A percentile compares a stretch with the other conserved stretches of the same genome.
Evolutionary conservation across 2,329 filamentous ascomycete genomes (phyloP).

Genomic region (Fusarium abutilonis): DNA sequence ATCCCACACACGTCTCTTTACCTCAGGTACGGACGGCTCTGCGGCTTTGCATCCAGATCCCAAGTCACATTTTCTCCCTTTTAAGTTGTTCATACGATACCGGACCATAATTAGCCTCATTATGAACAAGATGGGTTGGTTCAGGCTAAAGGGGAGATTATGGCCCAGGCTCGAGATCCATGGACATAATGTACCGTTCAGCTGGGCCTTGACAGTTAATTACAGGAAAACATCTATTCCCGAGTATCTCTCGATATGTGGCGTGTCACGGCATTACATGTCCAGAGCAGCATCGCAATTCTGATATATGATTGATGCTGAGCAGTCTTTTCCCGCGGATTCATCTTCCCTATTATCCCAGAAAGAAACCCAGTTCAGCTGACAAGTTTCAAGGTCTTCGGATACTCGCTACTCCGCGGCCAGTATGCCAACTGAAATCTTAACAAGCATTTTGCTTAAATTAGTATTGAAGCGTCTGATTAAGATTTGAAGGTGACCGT

Average conservation of each 20-base stretch:
- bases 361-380: slow-evolving; percentile 11
- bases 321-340: slow-evolving; percentile 30
- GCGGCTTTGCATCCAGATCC: slow-evolving; percentile 23
- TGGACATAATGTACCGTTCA: slow-evolving; percentile 27
- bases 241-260: slow-evolving; percentile 27
- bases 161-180: slow-evolving; percentile 34
- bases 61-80: slow-evolving; percentile 31
- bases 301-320: slow-evolving; percentile 28
- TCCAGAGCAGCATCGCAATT: slow-evolving; percentile 22
- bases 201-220: slow-evolving; percentile 20
- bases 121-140: slow-evolving; percentile 33
- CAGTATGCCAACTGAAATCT: slow-evolving; percentile 13
- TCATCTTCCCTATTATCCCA: slow-evolving; percentile 7
- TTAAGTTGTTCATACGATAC: slow-evolving; percentile 11
- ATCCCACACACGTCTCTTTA: slow-evolving; percentile 28
- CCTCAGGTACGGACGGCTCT: slow-evolving; percentile 28
- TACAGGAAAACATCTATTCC: slow-evolving; percentile 13
- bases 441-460: neutral
- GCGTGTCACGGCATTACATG: slow-evolving; percentile 34
- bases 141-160: slow-evolving; percentile 23
- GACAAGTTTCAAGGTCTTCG: slow-evolving; percentile 25
- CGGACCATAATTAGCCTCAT: slow-evolving; percentile 31
- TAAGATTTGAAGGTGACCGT: no score
- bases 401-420: slow-evolving; percentile 30
- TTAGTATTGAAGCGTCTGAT: neutral